Conservation (phyloP, 257 asterid species). For the Solanum stenotomum region DNA sequence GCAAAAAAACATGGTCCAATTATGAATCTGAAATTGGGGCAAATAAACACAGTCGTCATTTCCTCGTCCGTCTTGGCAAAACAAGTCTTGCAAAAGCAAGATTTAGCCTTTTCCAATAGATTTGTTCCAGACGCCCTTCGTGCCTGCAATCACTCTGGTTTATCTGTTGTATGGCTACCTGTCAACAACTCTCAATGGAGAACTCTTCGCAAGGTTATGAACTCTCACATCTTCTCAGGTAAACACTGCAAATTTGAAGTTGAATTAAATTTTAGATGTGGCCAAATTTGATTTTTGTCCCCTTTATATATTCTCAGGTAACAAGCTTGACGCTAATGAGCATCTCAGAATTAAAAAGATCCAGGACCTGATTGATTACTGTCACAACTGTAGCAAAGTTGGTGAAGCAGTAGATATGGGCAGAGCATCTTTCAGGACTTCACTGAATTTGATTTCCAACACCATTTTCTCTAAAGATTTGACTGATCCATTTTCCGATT, state of each 20-base stretch:
- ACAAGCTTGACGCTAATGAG: constrained; percentile 57
- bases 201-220: constrained; percentile 49
- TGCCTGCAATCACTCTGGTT: constrained; percentile 48
- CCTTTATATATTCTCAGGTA: not conserved
- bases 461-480: constrained; percentile 51
- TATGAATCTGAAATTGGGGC: constrained; percentile 56
- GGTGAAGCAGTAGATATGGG: constrained; percentile 29
- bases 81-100: constrained; percentile 63
- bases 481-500: constrained; percentile 28
- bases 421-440: constrained; percentile 15
- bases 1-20: constrained; percentile 62
- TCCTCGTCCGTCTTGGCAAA: constrained; percentile 55
- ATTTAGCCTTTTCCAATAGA: constrained; percentile 48
- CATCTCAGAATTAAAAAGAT: constrained; percentile 48
- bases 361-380: constrained; percentile 18
- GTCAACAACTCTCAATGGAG: constrained; percentile 47
- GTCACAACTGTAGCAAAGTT: constrained; percentile 12
- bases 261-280: not conserved
- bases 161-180: constrained; percentile 65
- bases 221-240: constrained; percentile 53
- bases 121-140: constrained; percentile 43
- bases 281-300: not conserved
- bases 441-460: constrained; percentile 37
- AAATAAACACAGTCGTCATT: constrained; percentile 42
- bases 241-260: not conserved